Percentiles rank a stretch among this genome's conserved stretches.
These are phyloP conservation scores for Candida mesenterica DNA, from an alignment of 1,139 yeast genomes.

Conservation along the genomic window DNA sequence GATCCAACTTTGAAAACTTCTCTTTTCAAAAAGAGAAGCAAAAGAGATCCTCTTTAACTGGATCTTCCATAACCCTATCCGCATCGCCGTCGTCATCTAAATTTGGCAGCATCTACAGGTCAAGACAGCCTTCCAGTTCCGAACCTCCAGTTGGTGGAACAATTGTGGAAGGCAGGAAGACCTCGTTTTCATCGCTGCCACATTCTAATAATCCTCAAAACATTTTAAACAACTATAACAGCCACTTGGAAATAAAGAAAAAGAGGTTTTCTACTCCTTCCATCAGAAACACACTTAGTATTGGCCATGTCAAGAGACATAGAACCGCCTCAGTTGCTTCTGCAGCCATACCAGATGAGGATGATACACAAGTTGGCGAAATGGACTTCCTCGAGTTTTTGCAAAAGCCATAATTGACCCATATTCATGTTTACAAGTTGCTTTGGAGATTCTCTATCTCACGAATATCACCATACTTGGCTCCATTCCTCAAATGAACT, in stretches of 20 bases:
- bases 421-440: too few relatives aligned
- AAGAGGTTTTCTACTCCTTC: slow-evolving; percentile 3
- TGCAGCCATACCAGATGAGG: slow-evolving; percentile 6
- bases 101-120: slow-evolving; percentile 12
- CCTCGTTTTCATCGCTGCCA: not conserved
- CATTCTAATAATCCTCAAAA: slow-evolving; percentile 1
- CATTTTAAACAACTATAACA: slow-evolving; percentile 1
- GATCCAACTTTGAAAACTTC: slow-evolving; percentile 32
- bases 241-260: slow-evolving; percentile 8
- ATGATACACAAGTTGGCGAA: slow-evolving; percentile 25
- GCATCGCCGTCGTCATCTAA: slow-evolving; percentile 8
- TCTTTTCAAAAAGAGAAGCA: slow-evolving; percentile 20
- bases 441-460: too few relatives aligned
- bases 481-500: too few relatives aligned
- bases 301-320: not conserved
- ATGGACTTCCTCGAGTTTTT: slow-evolving; percentile 52
- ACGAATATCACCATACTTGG: too few relatives aligned
- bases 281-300: not conserved
- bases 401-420: slow-evolving; percentile 30
- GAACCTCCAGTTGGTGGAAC: not conserved
- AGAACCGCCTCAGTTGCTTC: slow-evolving; percentile 1
- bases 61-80: slow-evolving; percentile 6
- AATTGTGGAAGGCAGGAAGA: slow-evolving; percentile 1
- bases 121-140: slow-evolving; percentile 5
- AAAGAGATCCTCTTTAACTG: slow-evolving; percentile 7